Base-by-base conservation (phyloP, 495 filamentous ascomycete genomes). In the Hypoxylon subgilvum region DNA sequence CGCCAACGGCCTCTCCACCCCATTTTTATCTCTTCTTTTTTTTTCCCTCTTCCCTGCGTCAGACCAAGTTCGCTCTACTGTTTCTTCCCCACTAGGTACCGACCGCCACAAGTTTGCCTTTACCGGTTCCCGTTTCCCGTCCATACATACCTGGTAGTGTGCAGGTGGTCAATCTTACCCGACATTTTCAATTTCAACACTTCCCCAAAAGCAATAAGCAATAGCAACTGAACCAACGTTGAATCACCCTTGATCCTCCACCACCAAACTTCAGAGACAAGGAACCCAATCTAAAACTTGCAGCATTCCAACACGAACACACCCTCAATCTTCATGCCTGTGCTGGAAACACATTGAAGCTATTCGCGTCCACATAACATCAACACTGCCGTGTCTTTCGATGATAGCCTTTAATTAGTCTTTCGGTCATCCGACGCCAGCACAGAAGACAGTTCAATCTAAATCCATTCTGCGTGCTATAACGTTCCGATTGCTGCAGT, bases 201-300 rank as follows among this genome's bases (percentile, higher is more conserved):
- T n/a, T n/a, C n/a, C 31, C 32, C 31, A 12, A 23, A 32, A 25
- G 18, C 18, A 17, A 10, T 7, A 31, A 50, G 39, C n/a, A n/a
- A n/a, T n/a, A n/a, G n/a, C n/a, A n/a, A 52, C 40, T 63, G 59
- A 63, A 63, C 59, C 59, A 63, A n/a, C 59, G 42, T 58, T 54
- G 61, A 64, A 58, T 49, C 52, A 63, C 60, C 38, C 34, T 30
- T 6, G 38, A 52, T 28, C 28, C 21, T 23, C 12, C 19, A 13
- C 21, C 23, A 31, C 23, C 6, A 14, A 14, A 22, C 12, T 27
- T 21, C 21, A 35, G 13, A 34, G 13, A 36, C 36, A 28, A 30
- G 34, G 25, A 35, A n/a, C 58, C 25, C 46, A 48, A 53, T 52
- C 39, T 57, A 57, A 57, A 48, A 45, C 52, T 34, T 32, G 18